These are phyloP conservation scores for Ormosia semicastrata DNA, from an alignment of 306 rosid genomes.

Conservation along the genomic window DNA sequence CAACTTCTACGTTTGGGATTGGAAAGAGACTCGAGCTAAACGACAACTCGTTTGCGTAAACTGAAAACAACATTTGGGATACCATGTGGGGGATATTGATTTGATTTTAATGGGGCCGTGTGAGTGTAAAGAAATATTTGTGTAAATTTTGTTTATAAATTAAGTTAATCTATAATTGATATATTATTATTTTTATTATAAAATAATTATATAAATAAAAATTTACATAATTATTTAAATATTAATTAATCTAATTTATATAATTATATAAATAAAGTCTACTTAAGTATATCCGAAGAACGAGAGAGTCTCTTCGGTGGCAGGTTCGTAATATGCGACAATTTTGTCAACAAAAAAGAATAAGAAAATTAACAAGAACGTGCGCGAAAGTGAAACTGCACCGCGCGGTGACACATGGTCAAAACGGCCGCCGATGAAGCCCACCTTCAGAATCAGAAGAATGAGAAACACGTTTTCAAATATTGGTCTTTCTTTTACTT, in stretches of 20 bases:
- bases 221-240: too few relatives aligned
- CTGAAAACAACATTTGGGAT: background rate
- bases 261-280: too few relatives aligned
- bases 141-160: too few relatives aligned
- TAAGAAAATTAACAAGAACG: slow-evolving; percentile 6
- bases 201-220: too few relatives aligned
- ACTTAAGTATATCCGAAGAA: too few relatives aligned
- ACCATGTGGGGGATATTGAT: too few relatives aligned
- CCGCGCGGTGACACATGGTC: background rate
- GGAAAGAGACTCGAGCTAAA: background rate
- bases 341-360: too few relatives aligned
- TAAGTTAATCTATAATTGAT: too few relatives aligned
- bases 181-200: too few relatives aligned
- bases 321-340: background rate
- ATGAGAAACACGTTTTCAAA: slow-evolving; percentile 31
- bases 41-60: background rate
- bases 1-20: background rate
- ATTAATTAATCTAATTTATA: too few relatives aligned
- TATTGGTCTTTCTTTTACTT: background rate
- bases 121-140: too few relatives aligned
- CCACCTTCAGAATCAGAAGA: background rate
- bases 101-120: too few relatives aligned
- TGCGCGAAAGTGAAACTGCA: background rate
- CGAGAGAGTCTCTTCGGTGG: background rate
- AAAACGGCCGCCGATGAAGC: background rate